Base-by-base conservation (phyloP, 805 yeast genomes). In the Metschnikowia proteae region DNA sequence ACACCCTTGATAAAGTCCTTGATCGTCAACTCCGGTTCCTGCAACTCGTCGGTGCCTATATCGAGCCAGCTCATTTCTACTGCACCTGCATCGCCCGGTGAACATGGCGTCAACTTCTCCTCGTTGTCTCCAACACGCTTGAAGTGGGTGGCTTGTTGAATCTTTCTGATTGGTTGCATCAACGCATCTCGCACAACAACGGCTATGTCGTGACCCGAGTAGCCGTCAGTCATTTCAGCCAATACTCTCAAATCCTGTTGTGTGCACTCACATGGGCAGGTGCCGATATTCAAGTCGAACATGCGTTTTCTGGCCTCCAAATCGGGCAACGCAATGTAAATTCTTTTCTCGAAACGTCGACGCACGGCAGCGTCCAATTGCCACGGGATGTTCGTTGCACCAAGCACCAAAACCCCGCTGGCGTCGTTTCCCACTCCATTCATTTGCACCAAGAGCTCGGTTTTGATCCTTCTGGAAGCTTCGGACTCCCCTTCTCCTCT, bases 321-420 rank as follows among this genome's bases (percentile, higher is more conserved):
- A 51, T 94, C 99, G 0, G 99, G 99, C 48, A 94, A 75, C 3
- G 99, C 86, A 53, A 94, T 94, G 65, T 94, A 94, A 51, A 94
- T 94, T 70, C 99, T 83, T 58, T 86, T 82, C 67, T 94, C 99
- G 61, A 94, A 94, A 67, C 99, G 84, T 71, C 99, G 84, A 67
- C 99, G 81, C 42, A 94, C 88, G 6, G 99, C 99, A 40, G 97
- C 89, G 67, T 94, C 99, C 57, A 94, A 75, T 71, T 92, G 97
- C 99, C 99, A 94, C 17, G 99, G 99, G 52, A 94, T 94, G 66
- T 94, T 94, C 6, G 99, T 94, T 1, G 99, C 99, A 28, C 99
- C 99, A 45, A 94, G 74, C 0, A 94, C 98, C 32, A 94, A 73
- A 1, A 94, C 97, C 6, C 99, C 99, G 42, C 78, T 77, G 1